Base-by-base conservation (phyloP, 257 asterid genomes). In the Catharanthus roseus region DNA sequence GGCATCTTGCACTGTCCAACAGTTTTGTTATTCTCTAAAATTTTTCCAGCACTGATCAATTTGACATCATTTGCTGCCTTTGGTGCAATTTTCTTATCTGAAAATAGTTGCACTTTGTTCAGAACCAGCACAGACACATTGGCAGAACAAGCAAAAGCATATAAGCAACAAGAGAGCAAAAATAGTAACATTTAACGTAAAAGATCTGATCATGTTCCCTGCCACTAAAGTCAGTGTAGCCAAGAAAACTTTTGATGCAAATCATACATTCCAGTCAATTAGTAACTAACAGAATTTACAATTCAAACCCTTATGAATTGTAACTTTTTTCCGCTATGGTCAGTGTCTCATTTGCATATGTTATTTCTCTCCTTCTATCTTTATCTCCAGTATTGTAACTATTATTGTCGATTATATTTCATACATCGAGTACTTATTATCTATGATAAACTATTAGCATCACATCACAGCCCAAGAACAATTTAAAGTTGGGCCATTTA, bases 1-100 rank as follows among this genome's bases (percentile, higher is more conserved):
- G 89, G 92, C 85, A 78, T 87, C 81, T 82, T 88, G 83, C 96
- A 92, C 81, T 90, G 92, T 10, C 83, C 88, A 78, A 90, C 92
- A 62, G 96, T 90, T 86, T 80, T 88, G 88, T 61, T 89, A 73
- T 88, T 92, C 77, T 92, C 97, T 86, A 92, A 72, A 36, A 92
- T 82, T 67, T 88, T 92, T 61, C 98, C 98, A 26, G 91, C 91
- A 77, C 83, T 80, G 61, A 92, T 92, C 85, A 92, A 77, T 74
- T 90, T 92, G 76, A 92, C 86, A 74, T 92, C 98, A 71, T 77
- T 87, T 47, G 90, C 96, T 54, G 85, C 86, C 85, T 90, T 90
- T 0, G 97, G 98, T 36, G 89, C 84, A 73, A 87, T 70, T 82
- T 82, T 88, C 81, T 90, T 92, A 76, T 92, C 98, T 92, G 86